Percentiles rank a stretch among this genome's conserved stretches.
Conservation (phyloP, 495 filamentous ascomycete species). For the Amphirosellinia nigrospora region DNA sequence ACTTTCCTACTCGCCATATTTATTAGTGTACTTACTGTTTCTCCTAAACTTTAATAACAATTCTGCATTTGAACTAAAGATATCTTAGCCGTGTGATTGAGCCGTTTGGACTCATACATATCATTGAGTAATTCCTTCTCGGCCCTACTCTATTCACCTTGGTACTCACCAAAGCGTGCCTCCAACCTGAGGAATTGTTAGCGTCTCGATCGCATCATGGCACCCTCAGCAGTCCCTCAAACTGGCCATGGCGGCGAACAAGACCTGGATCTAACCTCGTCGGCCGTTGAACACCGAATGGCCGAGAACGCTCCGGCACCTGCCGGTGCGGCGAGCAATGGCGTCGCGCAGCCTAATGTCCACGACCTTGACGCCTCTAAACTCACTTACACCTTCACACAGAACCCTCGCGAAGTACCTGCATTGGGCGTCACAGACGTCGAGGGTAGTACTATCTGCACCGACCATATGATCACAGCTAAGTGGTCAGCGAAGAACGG, state of each 20-base stretch:
- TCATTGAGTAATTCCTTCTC: not conserved
- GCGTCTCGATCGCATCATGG: slow-evolving; percentile 35
- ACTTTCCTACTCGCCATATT: not conserved
- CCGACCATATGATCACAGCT: slow-evolving; percentile 89
- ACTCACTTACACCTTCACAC: slow-evolving; percentile 71
- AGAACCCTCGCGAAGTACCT: slow-evolving; percentile 71
- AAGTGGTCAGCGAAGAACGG: slow-evolving; percentile 70
- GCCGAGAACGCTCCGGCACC: slow-evolving; percentile 37
- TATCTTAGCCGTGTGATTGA: not conserved
- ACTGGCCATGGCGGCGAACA: slow-evolving; percentile 38
- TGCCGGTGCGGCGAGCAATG: slow-evolving; percentile 32
- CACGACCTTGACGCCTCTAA: slow-evolving; percentile 72
- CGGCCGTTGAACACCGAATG: slow-evolving; percentile 49
- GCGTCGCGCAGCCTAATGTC: slow-evolving; percentile 37
- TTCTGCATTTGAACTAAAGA: not conserved
- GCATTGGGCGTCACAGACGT: slow-evolving; percentile 55
- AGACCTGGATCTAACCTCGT: slow-evolving; percentile 49
- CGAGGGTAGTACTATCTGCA: slow-evolving; percentile 64
- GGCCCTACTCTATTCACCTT: not conserved
- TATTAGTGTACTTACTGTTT: not conserved
- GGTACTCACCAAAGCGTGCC: not conserved
- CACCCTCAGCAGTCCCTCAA: slow-evolving; percentile 35
- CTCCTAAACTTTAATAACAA: not conserved
- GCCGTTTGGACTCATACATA: not conserved
- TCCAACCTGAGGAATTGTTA: slow-evolving; percentile 20